A percentile compares a stretch with the other conserved stretches of the same genome.
These are phyloP conservation scores for Ophiostoma pallidulum DNA, from an alignment of 2,329 filamentous ascomycete species.

Conservation along the genomic window DNA sequence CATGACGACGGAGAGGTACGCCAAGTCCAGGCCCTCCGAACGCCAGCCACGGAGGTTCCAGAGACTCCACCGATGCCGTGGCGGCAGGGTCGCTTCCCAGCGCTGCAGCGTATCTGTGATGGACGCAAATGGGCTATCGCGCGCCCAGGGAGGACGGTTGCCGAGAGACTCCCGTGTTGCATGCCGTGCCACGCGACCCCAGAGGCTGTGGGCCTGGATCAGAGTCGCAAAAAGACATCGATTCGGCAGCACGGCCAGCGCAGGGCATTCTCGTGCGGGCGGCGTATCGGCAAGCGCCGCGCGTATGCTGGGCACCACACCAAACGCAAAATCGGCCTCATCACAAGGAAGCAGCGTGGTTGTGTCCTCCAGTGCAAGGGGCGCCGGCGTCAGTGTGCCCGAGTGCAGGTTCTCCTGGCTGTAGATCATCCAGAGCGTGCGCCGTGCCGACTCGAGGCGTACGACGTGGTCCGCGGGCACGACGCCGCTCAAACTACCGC, in stretches of 20 bases:
- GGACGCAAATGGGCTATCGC: conserved; percentile 35
- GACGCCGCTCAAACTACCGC: conserved; percentile 18
- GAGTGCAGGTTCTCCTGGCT: conserved; percentile 49
- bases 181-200: conserved; percentile 42
- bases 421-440: conserved; percentile 50
- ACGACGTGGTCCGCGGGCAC: conserved; percentile 38
- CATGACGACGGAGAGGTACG: conserved; percentile 46
- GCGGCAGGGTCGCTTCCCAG: conserved; percentile 40
- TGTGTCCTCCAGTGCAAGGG: conserved; percentile 42
- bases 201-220: conserved; percentile 45
- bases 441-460: conserved; percentile 43
- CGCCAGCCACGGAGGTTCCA: conserved; percentile 37
- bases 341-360: conserved; percentile 44
- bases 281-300: conserved; percentile 46
- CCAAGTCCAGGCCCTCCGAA: conserved; percentile 38
- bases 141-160: conserved; percentile 35
- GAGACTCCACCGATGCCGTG: conserved; percentile 38
- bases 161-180: conserved; percentile 29
- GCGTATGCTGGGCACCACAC: conserved; percentile 36
- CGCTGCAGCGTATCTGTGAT: conserved; percentile 32
- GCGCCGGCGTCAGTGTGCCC: conserved; percentile 39
- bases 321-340: conserved; percentile 43
- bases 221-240: conserved; percentile 47
- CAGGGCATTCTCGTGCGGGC: conserved; percentile 36
- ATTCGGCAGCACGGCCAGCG: conserved; percentile 32